Base-by-base conservation (phyloP, 495 filamentous ascomycete species). In the Cudoniella acicularis region DNA sequence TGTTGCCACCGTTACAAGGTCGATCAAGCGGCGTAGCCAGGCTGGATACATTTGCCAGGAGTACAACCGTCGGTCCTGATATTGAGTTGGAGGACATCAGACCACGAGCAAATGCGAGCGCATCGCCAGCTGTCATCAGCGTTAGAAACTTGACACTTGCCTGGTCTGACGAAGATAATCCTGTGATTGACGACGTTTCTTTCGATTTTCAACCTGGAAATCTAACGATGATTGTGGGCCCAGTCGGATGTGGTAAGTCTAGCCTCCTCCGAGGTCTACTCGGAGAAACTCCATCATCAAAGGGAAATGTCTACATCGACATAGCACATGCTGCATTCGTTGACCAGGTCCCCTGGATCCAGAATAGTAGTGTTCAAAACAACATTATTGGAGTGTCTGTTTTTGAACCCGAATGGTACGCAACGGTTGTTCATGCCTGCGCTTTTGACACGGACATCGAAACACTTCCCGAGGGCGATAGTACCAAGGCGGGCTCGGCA, bases 401-500 rank as follows among this genome's bases (percentile, higher is more conserved):
- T 1, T 66, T 62, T 18, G 63, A 72, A 8, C 26, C 48, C 13
- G 46, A 42, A 17, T 75, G 70, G 70, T 73, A 71, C 54, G 48
- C 58, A 36, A 61, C 21, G 2, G 63, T 69, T 1, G 24, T 71
- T 1, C 40, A 53, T 16, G 49, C 66, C 10, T 71, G 67, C 27
- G 72, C 57, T 2, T 48, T 75, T 2, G 58, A 64, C 13, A 6
- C 56, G 0, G 69, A 72, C 51, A 24, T 74, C n/a, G 50, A 22
- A 1, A 17, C 76, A 17, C 69, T 87, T 22, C 77, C 79, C 11
- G 66, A 72, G 20, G 77, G 75, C 0, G 81, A 84, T 56, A 61
- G 74, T 36, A 82, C 79, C n/a, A 52, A 50, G 2, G 77, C 84
- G 59, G 81, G 81, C 22, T 82, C 76, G 66, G 79, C 79, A 57